Evolutionary conservation across 2,329 filamentous ascomycete species (phyloP).

Genomic region (Coniochaeta sp.): DNA sequence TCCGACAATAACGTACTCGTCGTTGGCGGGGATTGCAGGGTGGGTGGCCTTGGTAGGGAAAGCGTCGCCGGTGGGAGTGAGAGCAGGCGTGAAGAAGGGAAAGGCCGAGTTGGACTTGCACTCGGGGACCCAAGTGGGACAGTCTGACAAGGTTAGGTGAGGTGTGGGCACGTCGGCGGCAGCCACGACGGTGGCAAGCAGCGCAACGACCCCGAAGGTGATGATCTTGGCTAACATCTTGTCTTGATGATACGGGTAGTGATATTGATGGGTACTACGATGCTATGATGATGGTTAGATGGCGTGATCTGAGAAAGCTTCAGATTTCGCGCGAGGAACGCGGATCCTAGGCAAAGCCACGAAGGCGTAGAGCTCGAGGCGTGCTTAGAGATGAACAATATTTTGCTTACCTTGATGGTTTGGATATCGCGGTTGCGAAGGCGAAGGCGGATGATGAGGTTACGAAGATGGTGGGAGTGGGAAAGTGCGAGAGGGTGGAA

Average conservation of each 20-base stretch:
- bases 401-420: not conserved
- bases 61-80: not conserved
- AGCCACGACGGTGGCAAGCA: not conserved
- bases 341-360: not conserved
- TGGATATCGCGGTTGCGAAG: not conserved
- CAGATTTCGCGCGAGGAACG: not conserved
- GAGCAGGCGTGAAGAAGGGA: not conserved
- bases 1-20: not conserved
- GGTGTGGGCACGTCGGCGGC: not conserved
- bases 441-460: not conserved
- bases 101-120: not conserved
- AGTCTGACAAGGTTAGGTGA: not conserved
- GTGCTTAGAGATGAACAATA: not conserved
- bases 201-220: not conserved
- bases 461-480: not conserved
- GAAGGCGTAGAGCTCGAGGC: not conserved
- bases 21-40: not conserved
- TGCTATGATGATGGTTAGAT: not conserved
- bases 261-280: not conserved
- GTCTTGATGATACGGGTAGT: not conserved
- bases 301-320: not conserved
- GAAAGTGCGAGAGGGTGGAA: not conserved
- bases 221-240: slow-evolving; percentile 1
- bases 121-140: not conserved
- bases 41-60: not conserved